Conservation (phyloP, 1,139 yeast genomes). For the Zygotorulaspora mrakii region DNA sequence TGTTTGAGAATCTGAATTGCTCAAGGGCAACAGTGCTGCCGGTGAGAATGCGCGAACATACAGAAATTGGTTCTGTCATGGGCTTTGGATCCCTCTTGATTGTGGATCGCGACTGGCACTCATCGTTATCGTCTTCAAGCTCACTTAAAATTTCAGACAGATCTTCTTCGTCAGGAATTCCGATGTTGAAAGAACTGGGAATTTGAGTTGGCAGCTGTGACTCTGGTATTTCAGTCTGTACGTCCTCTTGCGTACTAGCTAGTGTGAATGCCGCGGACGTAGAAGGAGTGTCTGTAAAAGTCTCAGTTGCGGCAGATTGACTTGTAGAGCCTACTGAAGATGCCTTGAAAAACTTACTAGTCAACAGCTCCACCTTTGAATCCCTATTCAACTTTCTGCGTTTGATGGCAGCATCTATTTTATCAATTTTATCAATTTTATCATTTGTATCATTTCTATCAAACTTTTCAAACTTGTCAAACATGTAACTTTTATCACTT, state of each 20-base stretch:
- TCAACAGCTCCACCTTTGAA: constrained; percentile 1
- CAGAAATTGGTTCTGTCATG: constrained; percentile 5
- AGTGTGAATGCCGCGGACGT: not conserved
- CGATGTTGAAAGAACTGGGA: constrained; percentile 39
- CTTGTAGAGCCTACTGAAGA: not conserved
- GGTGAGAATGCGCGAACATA: constrained; percentile 1
- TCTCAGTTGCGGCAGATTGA: not conserved
- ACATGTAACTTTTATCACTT: too few relatives aligned
- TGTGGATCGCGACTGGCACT: constrained; percentile 1
- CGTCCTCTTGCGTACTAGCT: constrained; percentile 8
- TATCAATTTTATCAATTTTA: constrained; percentile 5
- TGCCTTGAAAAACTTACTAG: constrained; percentile 13
- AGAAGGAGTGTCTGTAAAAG: not conserved
- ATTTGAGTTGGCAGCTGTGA: constrained; percentile 29
- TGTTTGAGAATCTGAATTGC: constrained; percentile 17
- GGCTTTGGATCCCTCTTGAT: constrained; percentile 2
- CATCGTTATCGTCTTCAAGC: constrained; percentile 14
- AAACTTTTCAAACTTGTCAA: too few relatives aligned
- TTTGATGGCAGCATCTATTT: constrained; percentile 12
- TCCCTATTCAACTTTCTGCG: constrained; percentile 10
- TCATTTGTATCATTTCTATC: too few relatives aligned
- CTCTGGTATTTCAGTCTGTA: constrained; percentile 30
- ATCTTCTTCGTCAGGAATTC: constrained; percentile 24
- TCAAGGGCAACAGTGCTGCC: constrained; percentile 11
- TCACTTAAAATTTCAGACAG: constrained; percentile 20